These are phyloP conservation scores for Solanum okadae DNA, from an alignment of 257 asterid genomes.

Conservation along the genomic window DNA sequence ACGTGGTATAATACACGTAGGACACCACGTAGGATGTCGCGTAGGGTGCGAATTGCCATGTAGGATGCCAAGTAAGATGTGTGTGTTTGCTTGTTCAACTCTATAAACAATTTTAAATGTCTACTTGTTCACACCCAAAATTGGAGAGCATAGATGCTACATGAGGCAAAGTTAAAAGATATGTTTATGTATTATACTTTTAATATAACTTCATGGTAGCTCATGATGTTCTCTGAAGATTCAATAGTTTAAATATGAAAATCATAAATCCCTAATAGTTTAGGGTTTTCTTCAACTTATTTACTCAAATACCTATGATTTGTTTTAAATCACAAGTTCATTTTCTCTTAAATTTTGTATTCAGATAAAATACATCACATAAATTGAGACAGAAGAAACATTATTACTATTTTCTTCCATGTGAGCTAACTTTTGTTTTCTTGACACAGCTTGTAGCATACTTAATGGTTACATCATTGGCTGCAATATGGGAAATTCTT, in stretches of 20 bases:
- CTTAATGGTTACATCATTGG: constrained; percentile 76
- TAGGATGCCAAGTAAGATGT: no score
- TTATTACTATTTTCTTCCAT: neutral
- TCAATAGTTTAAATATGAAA: neutral
- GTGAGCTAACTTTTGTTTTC: neutral
- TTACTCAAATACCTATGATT: neutral
- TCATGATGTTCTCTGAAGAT: neutral
- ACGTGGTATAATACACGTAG: no score
- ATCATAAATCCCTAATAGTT: neutral
- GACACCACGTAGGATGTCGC: neutral
- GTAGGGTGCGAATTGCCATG: no score
- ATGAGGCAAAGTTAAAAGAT: no score
- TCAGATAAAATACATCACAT: neutral
- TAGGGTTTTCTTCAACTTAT: neutral
- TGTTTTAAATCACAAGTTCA: neutral
- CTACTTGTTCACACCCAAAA: neutral
- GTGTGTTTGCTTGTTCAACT: no score
- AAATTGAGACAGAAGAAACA: neutral
- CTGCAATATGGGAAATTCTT: constrained; percentile 49
- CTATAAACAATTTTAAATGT: neutral
- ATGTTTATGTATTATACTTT: neutral
- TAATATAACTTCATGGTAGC: neutral
- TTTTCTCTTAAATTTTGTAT: neutral
- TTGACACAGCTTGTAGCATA: constrained; percentile 58
- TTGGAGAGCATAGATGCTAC: neutral